A percentile compares a stretch with the other conserved stretches of the same genome.
These are phyloP conservation scores for Prunus persica DNA, from an alignment of 306 rosid genomes.

Conservation along the genomic window DNA sequence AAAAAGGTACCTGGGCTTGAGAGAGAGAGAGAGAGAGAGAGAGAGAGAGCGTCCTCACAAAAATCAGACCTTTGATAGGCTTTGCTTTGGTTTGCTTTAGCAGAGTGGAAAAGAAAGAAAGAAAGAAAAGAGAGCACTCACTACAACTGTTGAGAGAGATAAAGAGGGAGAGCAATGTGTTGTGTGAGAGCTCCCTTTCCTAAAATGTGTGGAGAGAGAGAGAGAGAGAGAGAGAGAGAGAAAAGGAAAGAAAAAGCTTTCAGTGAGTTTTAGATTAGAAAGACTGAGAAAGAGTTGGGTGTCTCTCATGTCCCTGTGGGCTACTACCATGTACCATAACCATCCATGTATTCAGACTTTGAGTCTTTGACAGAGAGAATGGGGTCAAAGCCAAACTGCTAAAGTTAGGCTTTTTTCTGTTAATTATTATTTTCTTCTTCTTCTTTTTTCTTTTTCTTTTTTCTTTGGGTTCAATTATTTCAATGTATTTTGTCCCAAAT, in stretches of 20 bases:
- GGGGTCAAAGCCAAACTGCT: slow-evolving; percentile 42
- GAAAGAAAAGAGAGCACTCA: slow-evolving; percentile 18
- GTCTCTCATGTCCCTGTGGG: slow-evolving; percentile 27
- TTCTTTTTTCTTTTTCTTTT: neutral
- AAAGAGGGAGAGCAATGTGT: slow-evolving; percentile 20
- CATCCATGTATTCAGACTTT: slow-evolving; percentile 15
- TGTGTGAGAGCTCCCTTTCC: slow-evolving; percentile 23
- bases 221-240: slow-evolving; percentile 20
- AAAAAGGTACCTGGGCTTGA: slow-evolving; percentile 31
- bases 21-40: slow-evolving; percentile 5
- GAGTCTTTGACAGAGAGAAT: slow-evolving; percentile 6
- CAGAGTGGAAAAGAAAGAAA: slow-evolving; percentile 25
- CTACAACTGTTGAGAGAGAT: slow-evolving; percentile 25
- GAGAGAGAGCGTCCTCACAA: slow-evolving; percentile 17
- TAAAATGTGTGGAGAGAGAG: slow-evolving; percentile 38
- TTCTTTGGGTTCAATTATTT: slow-evolving; percentile 30
- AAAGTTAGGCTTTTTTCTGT: slow-evolving; percentile 24
- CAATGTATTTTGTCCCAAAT: slow-evolving; percentile 35
- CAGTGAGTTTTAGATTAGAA: slow-evolving; percentile 10
- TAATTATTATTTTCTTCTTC: neutral
- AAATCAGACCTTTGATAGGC: slow-evolving; percentile 38
- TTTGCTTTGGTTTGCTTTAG: slow-evolving; percentile 26
- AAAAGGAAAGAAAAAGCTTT: slow-evolving; percentile 8
- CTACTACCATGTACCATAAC: slow-evolving; percentile 19
- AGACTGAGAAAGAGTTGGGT: slow-evolving; percentile 22